These are phyloP conservation scores for Calonectria naviculata DNA, from an alignment of 2,329 filamentous ascomycete species.

Conservation along the genomic window DNA sequence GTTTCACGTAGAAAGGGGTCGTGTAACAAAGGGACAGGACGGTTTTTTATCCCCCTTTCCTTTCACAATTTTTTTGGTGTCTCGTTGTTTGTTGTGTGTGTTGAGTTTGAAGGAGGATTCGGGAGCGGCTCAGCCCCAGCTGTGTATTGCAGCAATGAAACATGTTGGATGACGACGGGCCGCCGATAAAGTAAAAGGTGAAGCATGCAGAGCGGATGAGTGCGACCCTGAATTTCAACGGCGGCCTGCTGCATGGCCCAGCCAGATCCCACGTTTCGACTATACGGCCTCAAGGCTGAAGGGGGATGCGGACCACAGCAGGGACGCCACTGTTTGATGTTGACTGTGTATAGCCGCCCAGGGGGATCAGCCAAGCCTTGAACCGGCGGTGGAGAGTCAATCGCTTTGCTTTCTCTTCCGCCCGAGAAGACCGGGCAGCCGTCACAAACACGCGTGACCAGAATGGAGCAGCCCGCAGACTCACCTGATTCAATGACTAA, in stretches of 20 bases:
- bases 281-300: not conserved
- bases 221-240: constrained; percentile 1
- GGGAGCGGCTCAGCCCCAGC: not conserved
- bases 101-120: not conserved
- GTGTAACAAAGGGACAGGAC: not conserved
- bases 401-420: not conserved
- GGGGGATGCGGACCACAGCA: not conserved
- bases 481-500: not conserved
- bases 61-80: not conserved
- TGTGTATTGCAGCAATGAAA: not conserved
- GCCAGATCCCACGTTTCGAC: constrained; percentile 6
- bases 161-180: not conserved
- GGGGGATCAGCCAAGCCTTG: not conserved
- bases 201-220: not conserved
- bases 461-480: not conserved
- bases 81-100: not conserved
- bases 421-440: not conserved
- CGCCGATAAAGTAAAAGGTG: not conserved
- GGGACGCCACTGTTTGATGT: not conserved
- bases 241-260: not conserved
- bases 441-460: not conserved
- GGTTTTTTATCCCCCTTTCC: not conserved
- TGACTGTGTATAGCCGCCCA: not conserved
- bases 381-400: not conserved
- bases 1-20: not conserved